Percentiles rank a stretch among this genome's conserved stretches.
Conservation (phyloP, 306 rosid species). For the Ceratonia siliqua region DNA sequence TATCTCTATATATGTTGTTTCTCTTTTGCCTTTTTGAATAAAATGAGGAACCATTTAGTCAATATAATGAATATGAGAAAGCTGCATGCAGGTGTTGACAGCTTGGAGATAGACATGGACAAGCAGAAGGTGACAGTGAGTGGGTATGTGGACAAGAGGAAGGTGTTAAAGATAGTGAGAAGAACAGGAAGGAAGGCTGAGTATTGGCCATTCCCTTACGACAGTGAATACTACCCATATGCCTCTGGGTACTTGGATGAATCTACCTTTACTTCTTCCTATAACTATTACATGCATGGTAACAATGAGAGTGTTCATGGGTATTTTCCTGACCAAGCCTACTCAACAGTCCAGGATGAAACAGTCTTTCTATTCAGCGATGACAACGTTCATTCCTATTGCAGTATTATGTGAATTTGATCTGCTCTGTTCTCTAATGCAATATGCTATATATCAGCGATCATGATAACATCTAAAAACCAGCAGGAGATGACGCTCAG, state of each 20-base stretch:
- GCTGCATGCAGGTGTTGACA: slow-evolving; percentile 61
- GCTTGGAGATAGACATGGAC: slow-evolving; percentile 74
- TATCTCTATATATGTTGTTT: not conserved
- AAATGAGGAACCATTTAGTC: too few relatives aligned
- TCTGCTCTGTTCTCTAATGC: not conserved
- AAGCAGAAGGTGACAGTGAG: slow-evolving; percentile 67
- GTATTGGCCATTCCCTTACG: slow-evolving; percentile 83
- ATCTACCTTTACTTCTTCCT: slow-evolving; percentile 56
- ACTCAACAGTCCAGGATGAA: slow-evolving; percentile 57
- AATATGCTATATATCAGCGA: not conserved
- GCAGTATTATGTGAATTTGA: slow-evolving; percentile 63
- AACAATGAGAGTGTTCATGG: slow-evolving; percentile 59
- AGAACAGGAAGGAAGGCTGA: slow-evolving; percentile 83
- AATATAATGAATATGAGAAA: too few relatives aligned
- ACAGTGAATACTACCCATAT: slow-evolving; percentile 63
- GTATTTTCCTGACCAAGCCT: slow-evolving; percentile 67
- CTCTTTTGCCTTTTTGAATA: not conserved
- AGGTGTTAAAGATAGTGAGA: slow-evolving; percentile 62
- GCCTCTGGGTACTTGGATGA: slow-evolving; percentile 64
- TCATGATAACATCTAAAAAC: not conserved
- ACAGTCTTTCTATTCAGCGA: slow-evolving; percentile 76
- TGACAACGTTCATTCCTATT: slow-evolving; percentile 73
- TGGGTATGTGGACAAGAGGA: slow-evolving; percentile 63
- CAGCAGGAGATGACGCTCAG: too few relatives aligned
- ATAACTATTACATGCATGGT: slow-evolving; percentile 72